Percentiles rank a stretch among this genome's conserved stretches.
These are phyloP conservation scores for Fomitiporia mediterranea DNA, from an alignment of 1,284 basidiomycete species.

Conservation along the genomic window DNA sequence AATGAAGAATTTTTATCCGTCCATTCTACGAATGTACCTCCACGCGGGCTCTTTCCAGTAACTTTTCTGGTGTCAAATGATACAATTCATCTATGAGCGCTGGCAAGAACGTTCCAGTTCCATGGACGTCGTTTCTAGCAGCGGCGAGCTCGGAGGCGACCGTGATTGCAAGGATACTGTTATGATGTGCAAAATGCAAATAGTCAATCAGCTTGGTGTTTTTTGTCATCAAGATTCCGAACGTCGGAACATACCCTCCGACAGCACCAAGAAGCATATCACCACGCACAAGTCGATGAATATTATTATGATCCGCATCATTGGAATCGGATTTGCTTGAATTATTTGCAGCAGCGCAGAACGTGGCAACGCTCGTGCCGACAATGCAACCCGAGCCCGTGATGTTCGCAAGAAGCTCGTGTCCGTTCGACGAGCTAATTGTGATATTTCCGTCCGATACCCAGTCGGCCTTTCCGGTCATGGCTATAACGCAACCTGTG, in stretches of 20 bases:
- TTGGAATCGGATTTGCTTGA: slow-evolving; percentile 22
- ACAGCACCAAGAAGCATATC: slow-evolving; percentile 74
- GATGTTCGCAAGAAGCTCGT: slow-evolving; percentile 70
- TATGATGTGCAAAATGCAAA: slow-evolving; percentile 6
- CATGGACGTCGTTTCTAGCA: slow-evolving; percentile 62
- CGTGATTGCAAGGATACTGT: slow-evolving; percentile 75
- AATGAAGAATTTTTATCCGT: not conserved
- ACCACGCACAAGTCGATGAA: slow-evolving; percentile 47
- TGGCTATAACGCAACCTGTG: slow-evolving; percentile 73
- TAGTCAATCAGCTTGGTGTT: not conserved
- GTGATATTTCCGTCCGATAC: slow-evolving; percentile 78
- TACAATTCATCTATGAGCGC: slow-evolving; percentile 83
- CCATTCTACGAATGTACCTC: slow-evolving; percentile 29
- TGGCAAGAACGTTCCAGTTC: slow-evolving; percentile 85
- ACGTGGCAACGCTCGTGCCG: slow-evolving; percentile 73
- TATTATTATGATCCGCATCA: slow-evolving; percentile 26
- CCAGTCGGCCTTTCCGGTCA: slow-evolving; percentile 84
- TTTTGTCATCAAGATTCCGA: not conserved
- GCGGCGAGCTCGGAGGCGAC: slow-evolving; percentile 83
- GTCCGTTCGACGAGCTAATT: slow-evolving; percentile 72
- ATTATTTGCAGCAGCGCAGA: slow-evolving; percentile 66
- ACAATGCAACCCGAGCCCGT: slow-evolving; percentile 91
- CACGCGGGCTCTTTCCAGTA: slow-evolving; percentile 49
- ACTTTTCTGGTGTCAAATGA: slow-evolving; percentile 51
- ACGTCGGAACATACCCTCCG: slow-evolving; percentile 55